Evolutionary conservation across 2,329 filamentous ascomycete species (phyloP).

Genomic region (Fusarium sp.): DNA sequence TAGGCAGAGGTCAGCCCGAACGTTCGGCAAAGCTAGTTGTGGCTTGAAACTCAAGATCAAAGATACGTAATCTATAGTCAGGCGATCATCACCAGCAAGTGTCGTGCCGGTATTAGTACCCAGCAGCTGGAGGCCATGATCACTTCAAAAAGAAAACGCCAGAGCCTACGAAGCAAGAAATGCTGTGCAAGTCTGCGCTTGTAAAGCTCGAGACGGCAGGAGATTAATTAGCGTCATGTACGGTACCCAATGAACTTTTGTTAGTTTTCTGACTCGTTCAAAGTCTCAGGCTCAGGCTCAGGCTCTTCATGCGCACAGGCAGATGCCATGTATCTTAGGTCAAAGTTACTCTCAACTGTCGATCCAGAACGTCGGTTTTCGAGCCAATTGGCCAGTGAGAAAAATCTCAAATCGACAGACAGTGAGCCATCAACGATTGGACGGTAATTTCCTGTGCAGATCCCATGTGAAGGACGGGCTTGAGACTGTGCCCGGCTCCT

Average conservation of each 20-base stretch:
- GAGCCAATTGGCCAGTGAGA: constrained; percentile 1
- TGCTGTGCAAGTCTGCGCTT: background rate
- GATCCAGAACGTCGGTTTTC: background rate
- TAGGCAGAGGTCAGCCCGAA: background rate
- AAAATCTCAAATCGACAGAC: background rate
- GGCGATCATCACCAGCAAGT: background rate
- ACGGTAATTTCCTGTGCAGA: constrained; percentile 12
- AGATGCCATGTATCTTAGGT: background rate
- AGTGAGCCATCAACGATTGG: background rate
- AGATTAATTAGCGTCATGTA: no score
- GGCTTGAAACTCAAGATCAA: constrained; percentile 1
- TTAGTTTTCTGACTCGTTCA: constrained; percentile 5
- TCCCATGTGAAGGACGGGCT: constrained; percentile 10
- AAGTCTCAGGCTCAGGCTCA: constrained; percentile 22
- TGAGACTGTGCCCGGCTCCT: background rate
- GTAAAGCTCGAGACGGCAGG: no score
- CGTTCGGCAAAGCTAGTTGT: background rate
- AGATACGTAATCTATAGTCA: background rate
- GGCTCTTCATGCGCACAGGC: background rate
- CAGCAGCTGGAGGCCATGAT: background rate
- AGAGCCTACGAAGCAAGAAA: background rate
- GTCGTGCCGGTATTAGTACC: background rate
- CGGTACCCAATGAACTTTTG: no score
- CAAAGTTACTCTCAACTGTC: background rate
- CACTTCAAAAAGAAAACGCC: background rate